Evolutionary conservation across 2,329 filamentous ascomycete genomes (phyloP).

Genomic region (Fusarium buxicola): DNA sequence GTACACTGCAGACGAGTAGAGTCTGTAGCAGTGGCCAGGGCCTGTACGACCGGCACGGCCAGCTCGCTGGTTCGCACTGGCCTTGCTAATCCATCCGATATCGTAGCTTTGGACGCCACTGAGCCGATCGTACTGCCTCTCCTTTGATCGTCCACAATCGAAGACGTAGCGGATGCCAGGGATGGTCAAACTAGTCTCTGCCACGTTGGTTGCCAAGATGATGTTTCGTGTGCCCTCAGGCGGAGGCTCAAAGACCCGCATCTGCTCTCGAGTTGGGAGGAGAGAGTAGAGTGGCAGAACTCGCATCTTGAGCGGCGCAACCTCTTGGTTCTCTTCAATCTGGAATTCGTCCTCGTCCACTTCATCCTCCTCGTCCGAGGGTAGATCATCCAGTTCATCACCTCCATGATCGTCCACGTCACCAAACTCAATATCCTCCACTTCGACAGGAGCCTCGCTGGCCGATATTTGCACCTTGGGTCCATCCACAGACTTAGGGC

Average conservation of each 20-base stretch:
- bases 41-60: conserved; percentile 96
- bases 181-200: conserved; percentile 96
- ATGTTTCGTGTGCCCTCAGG: conserved; percentile 87
- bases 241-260: conserved; percentile 87
- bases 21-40: conserved; percentile 92
- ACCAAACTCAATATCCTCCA: conserved; percentile 88
- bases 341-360: conserved; percentile 75
- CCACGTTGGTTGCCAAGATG: conserved; percentile 94
- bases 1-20: conserved; percentile 95
- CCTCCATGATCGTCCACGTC: conserved; percentile 72
- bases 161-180: conserved; percentile 96
- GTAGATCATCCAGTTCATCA: conserved; percentile 69
- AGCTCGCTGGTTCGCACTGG: conserved; percentile 89
- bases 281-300: conserved; percentile 95
- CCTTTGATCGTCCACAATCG: conserved; percentile 91
- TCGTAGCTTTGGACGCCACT: conserved; percentile 97
- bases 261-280: conserved; percentile 88
- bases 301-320: conserved; percentile 79
- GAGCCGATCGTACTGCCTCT: conserved; percentile 86
- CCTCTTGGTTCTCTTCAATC: conserved; percentile 70
- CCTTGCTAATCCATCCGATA: conserved; percentile 97
- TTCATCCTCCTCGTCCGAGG: conserved; percentile 68
- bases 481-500: conserved; percentile 66
- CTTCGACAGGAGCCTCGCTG: conserved; percentile 81
- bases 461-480: conserved; percentile 81